A percentile compares a stretch with the other conserved stretches of the same genome.
phyloP scores from a whole-genome alignment of 2,329 filamentous ascomycete genomes.

The Tolypocladium endophyticum region DNA sequence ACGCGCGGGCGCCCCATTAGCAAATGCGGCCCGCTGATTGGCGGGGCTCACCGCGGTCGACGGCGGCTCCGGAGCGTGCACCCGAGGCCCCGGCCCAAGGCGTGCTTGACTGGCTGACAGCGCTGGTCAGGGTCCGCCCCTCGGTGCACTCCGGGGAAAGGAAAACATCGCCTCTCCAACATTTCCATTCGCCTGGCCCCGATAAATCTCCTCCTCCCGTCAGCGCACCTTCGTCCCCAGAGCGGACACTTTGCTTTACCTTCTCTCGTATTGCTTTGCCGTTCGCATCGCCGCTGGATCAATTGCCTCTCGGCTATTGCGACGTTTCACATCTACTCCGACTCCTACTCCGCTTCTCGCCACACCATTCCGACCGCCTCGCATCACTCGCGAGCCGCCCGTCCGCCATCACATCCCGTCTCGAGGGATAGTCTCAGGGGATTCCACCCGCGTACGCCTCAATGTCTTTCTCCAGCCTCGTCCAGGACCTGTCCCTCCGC shows the following conservation, averaged over 20 bases:
- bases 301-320: not conserved
- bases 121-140: not conserved
- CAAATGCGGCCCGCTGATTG: constrained; percentile 17
- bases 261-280: not conserved
- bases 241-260: not conserved
- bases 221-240: not conserved
- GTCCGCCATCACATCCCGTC: not conserved
- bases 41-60: constrained; percentile 1
- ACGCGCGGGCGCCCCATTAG: constrained; percentile 9
- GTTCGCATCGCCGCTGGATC: not conserved
- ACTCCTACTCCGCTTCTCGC: not conserved
- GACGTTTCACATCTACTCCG: not conserved
- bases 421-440: too few relatives aligned
- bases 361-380: not conserved
- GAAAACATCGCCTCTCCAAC: not conserved
- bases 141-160: not conserved
- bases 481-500: constrained; percentile 53
- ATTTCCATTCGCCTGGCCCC: not conserved
- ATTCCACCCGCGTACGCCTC: not conserved
- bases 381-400: not conserved
- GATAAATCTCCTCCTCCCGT: not conserved
- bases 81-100: not conserved
- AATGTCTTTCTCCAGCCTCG: constrained; percentile 60
- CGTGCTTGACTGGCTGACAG: not conserved
- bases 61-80: not conserved